Base-by-base conservation (phyloP, 305 asterid species). In the Fraxinus baroniana region DNA sequence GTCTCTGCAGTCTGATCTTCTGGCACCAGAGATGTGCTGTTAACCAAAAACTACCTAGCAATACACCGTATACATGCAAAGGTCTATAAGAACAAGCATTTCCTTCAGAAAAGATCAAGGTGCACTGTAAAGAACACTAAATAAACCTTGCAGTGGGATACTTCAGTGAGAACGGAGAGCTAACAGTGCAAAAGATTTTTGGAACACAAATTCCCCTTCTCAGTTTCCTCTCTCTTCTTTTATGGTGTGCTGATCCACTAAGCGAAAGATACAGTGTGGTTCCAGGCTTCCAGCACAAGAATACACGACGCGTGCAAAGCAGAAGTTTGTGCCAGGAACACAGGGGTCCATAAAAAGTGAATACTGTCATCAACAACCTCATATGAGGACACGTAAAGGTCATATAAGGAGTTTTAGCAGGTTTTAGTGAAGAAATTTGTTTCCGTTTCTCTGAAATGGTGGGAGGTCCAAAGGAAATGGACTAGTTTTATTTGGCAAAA, bases 41-140 rank as follows among this genome's bases (percentile, higher is more conserved):
- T 52, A 62, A 49, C 44, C 64, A 78, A 81, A 78, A 7, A 32
- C 81, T 57, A 76, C 79, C 64, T 78, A 74, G 73, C 44, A 55
- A 35, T 68, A 80, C 74, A 68, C 41, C 46, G 35, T 33, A 70
- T n/a, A 76, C 76, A 86, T 24, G 37, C 37, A 33, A 76, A 44
- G 73, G 35, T 64, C 73, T 64, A 22, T 64, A 24, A 64, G 36
- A 64, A 26, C 39, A 13, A 28, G 39, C 73, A 5, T 70, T 70
- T 70, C 39, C 75, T 70, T 70, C 10, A 15, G 73, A 70, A 30
- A 70, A 26, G 39, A 70, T 30, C 75, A 13, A 5, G 75, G 20
- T 4, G 9, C 39, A 70, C 6, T 30, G 18, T 17, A 2, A 71
- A 70, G 76, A 13, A 32, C 7, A 12, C 76, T 17, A 70, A 70